Percentiles rank a stretch among this genome's conserved stretches.
These are phyloP conservation scores for Pyrenophora tritici-repentis DNA, from an alignment of 2,329 filamentous ascomycete species.

Conservation along the genomic window DNA sequence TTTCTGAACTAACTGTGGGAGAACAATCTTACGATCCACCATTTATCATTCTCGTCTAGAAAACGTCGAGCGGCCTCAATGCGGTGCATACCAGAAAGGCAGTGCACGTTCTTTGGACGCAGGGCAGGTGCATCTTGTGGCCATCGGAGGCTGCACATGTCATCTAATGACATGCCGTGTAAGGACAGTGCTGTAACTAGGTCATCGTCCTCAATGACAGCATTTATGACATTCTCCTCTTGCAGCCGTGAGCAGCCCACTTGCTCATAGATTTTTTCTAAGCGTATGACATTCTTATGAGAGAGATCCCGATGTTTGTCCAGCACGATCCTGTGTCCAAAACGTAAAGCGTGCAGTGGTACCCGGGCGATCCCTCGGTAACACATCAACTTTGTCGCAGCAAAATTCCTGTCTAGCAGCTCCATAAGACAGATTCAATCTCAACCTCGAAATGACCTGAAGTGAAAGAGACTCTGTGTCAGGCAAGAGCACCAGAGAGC, in stretches of 20 bases:
- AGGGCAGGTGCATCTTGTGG: constrained; percentile 16
- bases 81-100: constrained; percentile 21
- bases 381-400: constrained; percentile 7
- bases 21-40: constrained; percentile 27
- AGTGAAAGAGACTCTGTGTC: no score
- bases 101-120: constrained; percentile 15
- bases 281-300: constrained; percentile 4
- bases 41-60: constrained; percentile 29
- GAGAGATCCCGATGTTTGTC: constrained; percentile 11
- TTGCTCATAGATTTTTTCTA: constrained; percentile 9
- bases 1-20: constrained; percentile 14
- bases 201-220: constrained; percentile 15
- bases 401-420: constrained; percentile 6
- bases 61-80: constrained; percentile 17
- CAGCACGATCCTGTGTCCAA: constrained; percentile 1
- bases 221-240: constrained; percentile 30
- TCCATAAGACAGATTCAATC: no score
- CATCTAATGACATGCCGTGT: constrained; percentile 5
- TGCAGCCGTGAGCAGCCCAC: constrained; percentile 14
- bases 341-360: constrained; percentile 13
- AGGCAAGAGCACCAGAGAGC: no score
- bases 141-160: constrained; percentile 10
- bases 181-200: constrained; percentile 13
- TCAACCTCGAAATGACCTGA: no score
- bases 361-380: constrained; percentile 8